phyloP scores from a whole-genome alignment of 495 filamentous ascomycete species.

The Penicillium canescens region DNA sequence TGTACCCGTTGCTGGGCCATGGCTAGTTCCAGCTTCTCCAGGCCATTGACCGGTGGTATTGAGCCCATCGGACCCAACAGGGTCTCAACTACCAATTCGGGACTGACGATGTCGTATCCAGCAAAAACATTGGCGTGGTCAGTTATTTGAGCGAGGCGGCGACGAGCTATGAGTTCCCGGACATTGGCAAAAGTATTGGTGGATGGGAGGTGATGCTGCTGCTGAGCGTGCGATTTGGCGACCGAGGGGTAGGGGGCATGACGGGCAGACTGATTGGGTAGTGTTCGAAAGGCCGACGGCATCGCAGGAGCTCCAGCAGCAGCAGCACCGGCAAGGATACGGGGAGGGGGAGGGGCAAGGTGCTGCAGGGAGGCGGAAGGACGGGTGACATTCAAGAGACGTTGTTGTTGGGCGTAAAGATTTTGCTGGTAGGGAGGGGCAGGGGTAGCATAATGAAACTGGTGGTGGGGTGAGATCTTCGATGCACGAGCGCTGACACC shows the following conservation, averaged over 20 bases:
- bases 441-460: constrained; percentile 34
- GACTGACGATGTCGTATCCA: constrained; percentile 49
- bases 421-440: constrained; percentile 34
- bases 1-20: constrained; percentile 53
- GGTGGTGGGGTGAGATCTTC: constrained; percentile 41
- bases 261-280: constrained; percentile 44
- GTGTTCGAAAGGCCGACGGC: constrained; percentile 52
- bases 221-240: constrained; percentile 41
- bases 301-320: constrained; percentile 47
- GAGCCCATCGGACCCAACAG: constrained; percentile 50
- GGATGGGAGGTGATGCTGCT: constrained; percentile 40
- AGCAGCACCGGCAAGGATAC: constrained; percentile 30
- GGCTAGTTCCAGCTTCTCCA: constrained; percentile 49
- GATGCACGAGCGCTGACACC: constrained; percentile 26
- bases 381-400: constrained; percentile 25
- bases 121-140: constrained; percentile 53
- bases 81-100: constrained; percentile 49
- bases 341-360: constrained; percentile 39
- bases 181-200: constrained; percentile 51
- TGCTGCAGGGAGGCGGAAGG: constrained; percentile 40
- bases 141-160: constrained; percentile 50
- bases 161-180: constrained; percentile 49
- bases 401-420: constrained; percentile 29
- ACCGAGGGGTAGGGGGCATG: constrained; percentile 45
- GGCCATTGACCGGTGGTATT: constrained; percentile 42